A percentile compares a stretch with the other conserved stretches of the same genome.
phyloP scores from a whole-genome alignment of 371 early-diverging fungal genomes.

The Conidiobolus incongruus region DNA sequence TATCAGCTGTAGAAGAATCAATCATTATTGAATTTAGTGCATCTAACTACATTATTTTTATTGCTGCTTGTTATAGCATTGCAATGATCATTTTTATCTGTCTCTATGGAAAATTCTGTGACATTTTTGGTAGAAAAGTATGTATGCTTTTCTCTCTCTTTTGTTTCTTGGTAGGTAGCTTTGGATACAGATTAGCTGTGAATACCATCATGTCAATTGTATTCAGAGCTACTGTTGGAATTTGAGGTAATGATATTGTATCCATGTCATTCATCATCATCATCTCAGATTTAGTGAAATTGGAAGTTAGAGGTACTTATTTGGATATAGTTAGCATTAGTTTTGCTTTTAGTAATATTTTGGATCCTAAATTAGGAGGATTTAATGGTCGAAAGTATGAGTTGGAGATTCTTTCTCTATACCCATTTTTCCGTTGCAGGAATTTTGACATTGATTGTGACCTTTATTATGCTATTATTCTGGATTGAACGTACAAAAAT shows the following conservation, averaged over 20 bases:
- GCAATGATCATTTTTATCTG: slow-evolving; percentile 54
- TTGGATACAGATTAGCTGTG: slow-evolving; percentile 25
- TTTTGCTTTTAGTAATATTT: slow-evolving; percentile 33
- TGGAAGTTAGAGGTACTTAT: slow-evolving; percentile 19
- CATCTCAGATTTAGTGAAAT: slow-evolving; percentile 18
- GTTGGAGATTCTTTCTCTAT: slow-evolving; percentile 43
- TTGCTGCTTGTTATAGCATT: slow-evolving; percentile 47
- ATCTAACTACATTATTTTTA: slow-evolving; percentile 37
- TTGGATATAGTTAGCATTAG: slow-evolving; percentile 22
- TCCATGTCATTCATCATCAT: slow-evolving; percentile 41
- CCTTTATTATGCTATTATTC: slow-evolving; percentile 24
- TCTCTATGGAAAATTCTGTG: slow-evolving; percentile 27
- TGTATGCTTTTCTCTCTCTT: slow-evolving; percentile 25
- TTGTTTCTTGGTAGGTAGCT: slow-evolving; percentile 27
- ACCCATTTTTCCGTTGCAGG: slow-evolving; percentile 50
- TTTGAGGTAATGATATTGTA: slow-evolving; percentile 59
- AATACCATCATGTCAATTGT: slow-evolving; percentile 31
- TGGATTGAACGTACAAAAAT: slow-evolving; percentile 12
- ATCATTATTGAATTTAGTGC: slow-evolving; percentile 53
- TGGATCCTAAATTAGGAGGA: slow-evolving; percentile 58
- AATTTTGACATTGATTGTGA: slow-evolving; percentile 20
- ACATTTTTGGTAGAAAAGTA: slow-evolving; percentile 41
- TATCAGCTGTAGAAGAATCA: slow-evolving; percentile 51
- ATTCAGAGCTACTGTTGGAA: slow-evolving; percentile 45
- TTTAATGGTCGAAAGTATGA: slow-evolving; percentile 28